Conservation (phyloP, 2,329 filamentous ascomycete genomes). For the Leptographium flavum region DNA sequence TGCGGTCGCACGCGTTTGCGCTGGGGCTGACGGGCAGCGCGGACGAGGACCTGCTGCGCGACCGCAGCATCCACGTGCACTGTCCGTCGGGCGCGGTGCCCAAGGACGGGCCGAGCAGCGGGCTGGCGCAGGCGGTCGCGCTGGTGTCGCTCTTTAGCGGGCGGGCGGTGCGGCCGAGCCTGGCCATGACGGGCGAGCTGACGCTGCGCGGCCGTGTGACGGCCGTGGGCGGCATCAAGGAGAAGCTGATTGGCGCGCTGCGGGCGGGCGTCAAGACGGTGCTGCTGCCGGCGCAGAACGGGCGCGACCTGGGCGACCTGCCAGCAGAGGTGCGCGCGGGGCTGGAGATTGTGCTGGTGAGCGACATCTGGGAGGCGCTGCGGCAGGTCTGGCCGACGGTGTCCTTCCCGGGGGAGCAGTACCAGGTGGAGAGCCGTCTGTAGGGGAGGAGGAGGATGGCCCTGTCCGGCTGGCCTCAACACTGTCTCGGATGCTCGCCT, state of each 20-base stretch:
- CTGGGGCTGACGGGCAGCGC: conserved; percentile 70
- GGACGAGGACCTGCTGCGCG: conserved; percentile 88
- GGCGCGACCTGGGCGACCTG: conserved; percentile 83
- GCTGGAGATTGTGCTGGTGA: conserved; percentile 77
- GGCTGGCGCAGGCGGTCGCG: conserved; percentile 86
- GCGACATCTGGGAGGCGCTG: conserved; percentile 89
- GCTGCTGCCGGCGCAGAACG: conserved; percentile 72
- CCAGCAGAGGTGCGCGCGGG: conserved; percentile 80
- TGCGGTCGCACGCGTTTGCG: conserved; percentile 89
- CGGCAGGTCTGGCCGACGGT: conserved; percentile 80
- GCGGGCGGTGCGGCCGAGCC: conserved; percentile 72
- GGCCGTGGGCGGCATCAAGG: conserved; percentile 93
- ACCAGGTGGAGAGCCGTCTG: conserved; percentile 64
- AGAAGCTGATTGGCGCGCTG: conserved; percentile 91
- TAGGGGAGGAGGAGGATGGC: too few relatives aligned
- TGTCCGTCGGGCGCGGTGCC: conserved; percentile 90
- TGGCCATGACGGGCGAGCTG: conserved; percentile 85
- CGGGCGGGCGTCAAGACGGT: conserved; percentile 92
- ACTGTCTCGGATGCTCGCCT: not conserved
- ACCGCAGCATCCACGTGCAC: conserved; percentile 86
- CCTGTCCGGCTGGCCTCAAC: not conserved
- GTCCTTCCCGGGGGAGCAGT: conserved; percentile 64
- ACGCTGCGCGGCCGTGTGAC: conserved; percentile 80
- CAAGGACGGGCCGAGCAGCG: conserved; percentile 79
- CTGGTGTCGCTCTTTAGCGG: conserved; percentile 81